Base-by-base conservation (phyloP, 1,139 yeast species). In the Yamadazyma membranifaciens region DNA sequence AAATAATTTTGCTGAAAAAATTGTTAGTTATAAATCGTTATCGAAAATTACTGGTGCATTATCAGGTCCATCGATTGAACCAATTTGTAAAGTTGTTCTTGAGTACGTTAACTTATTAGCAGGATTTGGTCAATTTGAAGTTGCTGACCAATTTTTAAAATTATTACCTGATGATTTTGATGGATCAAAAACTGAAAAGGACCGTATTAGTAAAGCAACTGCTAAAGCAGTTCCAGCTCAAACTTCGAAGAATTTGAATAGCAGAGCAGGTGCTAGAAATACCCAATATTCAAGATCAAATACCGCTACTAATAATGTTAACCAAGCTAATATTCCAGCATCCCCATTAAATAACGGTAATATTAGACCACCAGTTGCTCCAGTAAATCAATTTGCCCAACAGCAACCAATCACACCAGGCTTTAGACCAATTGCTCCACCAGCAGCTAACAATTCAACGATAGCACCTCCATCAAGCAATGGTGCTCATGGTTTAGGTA, bases 51-150 rank as follows among this genome's bases (percentile, higher is more conserved):
- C 61, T 11, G 71, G 74, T 2, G 63, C 65, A 26, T 63, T 75
- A 36, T 52, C 70, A 7, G 80, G 80, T 13, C 70, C 73, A 31
- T 61, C 73, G 9, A 67, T 78, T 37, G 80, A 73, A 38, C 74
- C 73, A 9, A 67, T 81, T 42, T 77, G 82, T 49, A 73, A 73
- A 42, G 79, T 78, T 2, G 74, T 82, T 48, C 71, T 83, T 42
- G 98, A 92, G 60, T 92, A 85, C 59, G 83, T 95, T 41, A 83
- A 79, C 51, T 69, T 86, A 47, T 81, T 91, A 44, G 85, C 96
- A 4, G 81, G 91, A 31, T 81, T 77, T 56, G 98, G 98, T 20
- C 83, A 87, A 48, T 82, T 87, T 54, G 95, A 83, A 13, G 68
- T 92, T 50, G 98, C 98, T 3, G 77, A 73, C 47, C 77, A 75